Base-by-base conservation (phyloP, 108 stramenopile species). In the Cyclostephanos invisitatus region DNA sequence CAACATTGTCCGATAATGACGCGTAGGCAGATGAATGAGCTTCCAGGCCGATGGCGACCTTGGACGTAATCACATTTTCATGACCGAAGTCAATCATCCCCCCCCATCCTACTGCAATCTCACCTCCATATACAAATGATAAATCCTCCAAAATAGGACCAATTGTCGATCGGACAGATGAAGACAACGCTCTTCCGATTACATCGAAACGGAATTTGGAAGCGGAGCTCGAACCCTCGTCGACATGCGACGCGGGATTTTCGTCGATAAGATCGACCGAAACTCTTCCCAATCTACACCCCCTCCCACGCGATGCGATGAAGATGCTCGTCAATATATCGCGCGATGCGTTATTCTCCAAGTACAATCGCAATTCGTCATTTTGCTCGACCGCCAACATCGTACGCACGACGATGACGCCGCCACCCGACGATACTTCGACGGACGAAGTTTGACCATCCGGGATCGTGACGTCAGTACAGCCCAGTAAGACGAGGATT, bases 231-330 rank as follows among this genome's bases (percentile, higher is more conserved):
- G 29, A 51, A 48, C 44, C 61, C 7, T 42, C 46, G 5, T 32
- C 32, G 9, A 44, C 21, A 67, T 66, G 65, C 12, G 64, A 66
- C 25, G 40, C 25, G 15, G 78, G 78, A 79, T 72, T 56, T 67
- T 79, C 78, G 62, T 79, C 78, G 46, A 72, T 54, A 12, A 79
- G 47, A n/a, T 72, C 46, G 22, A 79, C 25, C 14, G 55, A 67
- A 22, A 79, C 27, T 5, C 65, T 67, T 44, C 58, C 58, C 24
- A 79, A 20, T 72, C 69, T 60, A 6, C 66, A 58, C 29, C 9
- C 60, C 48, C 50, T 32, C 47, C 25, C 22, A 17, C 46, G 14
- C 14, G 49, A 18, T 50, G 28, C 22, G 25, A 25, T 10, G 27
- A 50, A 75, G 0, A 62, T 36, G 4, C 29, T 66, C 15, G 51